phyloP scores from a whole-genome alignment of 768 basidiomycete species.

The Phylloporus sp. region DNA sequence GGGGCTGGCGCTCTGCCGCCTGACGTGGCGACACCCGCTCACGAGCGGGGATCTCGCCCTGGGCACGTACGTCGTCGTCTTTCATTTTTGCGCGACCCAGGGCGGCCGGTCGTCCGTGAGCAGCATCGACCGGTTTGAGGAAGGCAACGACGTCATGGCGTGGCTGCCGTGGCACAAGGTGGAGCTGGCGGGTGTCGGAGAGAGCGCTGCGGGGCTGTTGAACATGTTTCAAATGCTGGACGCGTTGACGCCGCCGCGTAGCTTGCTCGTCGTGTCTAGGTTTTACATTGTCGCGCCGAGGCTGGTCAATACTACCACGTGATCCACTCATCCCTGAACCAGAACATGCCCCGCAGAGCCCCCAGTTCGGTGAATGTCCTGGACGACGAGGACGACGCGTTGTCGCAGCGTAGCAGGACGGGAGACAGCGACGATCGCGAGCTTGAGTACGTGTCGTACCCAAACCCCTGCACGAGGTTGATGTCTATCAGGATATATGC shows the following conservation, averaged over 20 bases:
- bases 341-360: slow-evolving; percentile 12
- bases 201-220: slow-evolving; percentile 11
- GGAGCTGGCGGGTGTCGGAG: slow-evolving; percentile 17
- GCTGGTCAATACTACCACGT: slow-evolving; percentile 16
- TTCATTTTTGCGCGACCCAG: slow-evolving; percentile 34
- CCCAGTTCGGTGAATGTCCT: slow-evolving; percentile 8
- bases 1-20: slow-evolving; percentile 43
- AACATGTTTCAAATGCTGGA: slow-evolving; percentile 22
- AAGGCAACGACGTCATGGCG: slow-evolving; percentile 37
- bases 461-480: not conserved
- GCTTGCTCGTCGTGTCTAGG: slow-evolving; percentile 27
- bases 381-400: slow-evolving; percentile 12
- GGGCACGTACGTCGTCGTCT: slow-evolving; percentile 34
- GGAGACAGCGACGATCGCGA: slow-evolving; percentile 26
- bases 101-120: slow-evolving; percentile 29
- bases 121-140: slow-evolving; percentile 36
- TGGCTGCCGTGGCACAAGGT: slow-evolving; percentile 53
- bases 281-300: slow-evolving; percentile 19
- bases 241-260: slow-evolving; percentile 27
- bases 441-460: slow-evolving; percentile 19
- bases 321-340: slow-evolving; percentile 1
- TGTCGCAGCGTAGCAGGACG: slow-evolving; percentile 17
- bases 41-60: slow-evolving; percentile 14
- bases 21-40: slow-evolving; percentile 22
- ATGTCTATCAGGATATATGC: slow-evolving; percentile 22